phyloP scores from a whole-genome alignment of 2,329 filamentous ascomycete genomes.

The Xylaria sp. region DNA sequence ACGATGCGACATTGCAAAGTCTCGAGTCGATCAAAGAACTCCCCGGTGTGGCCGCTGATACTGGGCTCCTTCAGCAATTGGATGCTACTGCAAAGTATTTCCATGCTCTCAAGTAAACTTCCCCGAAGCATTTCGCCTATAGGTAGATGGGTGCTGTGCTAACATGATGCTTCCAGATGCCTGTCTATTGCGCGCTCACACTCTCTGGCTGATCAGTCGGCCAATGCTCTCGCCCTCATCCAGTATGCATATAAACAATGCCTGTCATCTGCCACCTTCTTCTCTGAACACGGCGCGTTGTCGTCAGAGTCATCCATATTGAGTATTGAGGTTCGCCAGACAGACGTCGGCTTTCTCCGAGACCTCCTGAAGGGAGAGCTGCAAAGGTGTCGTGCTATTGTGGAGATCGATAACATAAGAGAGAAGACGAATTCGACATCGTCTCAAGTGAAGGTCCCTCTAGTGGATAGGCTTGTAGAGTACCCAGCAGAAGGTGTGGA shows the following conservation, averaged over 20 bases:
- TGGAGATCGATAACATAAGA: conserved; percentile 78
- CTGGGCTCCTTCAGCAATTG: conserved; percentile 79
- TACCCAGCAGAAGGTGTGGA: conserved; percentile 79
- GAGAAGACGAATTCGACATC: conserved; percentile 58
- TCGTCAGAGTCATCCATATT: conserved; percentile 61
- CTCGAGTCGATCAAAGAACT: conserved; percentile 90
- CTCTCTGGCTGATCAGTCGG: conserved; percentile 74
- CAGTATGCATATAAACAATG: conserved; percentile 75
- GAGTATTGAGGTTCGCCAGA: conserved; percentile 73
- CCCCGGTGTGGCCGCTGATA: conserved; percentile 88
- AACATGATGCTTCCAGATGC: conserved; percentile 63
- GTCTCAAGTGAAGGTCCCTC: conserved; percentile 62
- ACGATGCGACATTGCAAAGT: conserved; percentile 91
- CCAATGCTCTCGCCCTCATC: conserved; percentile 87
- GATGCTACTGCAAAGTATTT: conserved; percentile 85
- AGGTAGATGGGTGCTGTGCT: conserved; percentile 16
- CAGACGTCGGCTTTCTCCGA: conserved; percentile 69
- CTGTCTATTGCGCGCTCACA: conserved; percentile 89
- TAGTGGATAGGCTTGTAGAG: conserved; percentile 79
- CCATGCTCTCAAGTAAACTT: conserved; percentile 80
- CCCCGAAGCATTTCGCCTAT: not conserved
- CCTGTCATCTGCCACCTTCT: conserved; percentile 60
- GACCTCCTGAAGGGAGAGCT: conserved; percentile 75
- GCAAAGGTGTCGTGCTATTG: conserved; percentile 84
- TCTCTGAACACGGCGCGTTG: conserved; percentile 54